A percentile compares a stretch with the other conserved stretches of the same genome.
phyloP scores from a whole-genome alignment of 2,329 filamentous ascomycete species.

The Pseudogymnoascus sp. region DNA sequence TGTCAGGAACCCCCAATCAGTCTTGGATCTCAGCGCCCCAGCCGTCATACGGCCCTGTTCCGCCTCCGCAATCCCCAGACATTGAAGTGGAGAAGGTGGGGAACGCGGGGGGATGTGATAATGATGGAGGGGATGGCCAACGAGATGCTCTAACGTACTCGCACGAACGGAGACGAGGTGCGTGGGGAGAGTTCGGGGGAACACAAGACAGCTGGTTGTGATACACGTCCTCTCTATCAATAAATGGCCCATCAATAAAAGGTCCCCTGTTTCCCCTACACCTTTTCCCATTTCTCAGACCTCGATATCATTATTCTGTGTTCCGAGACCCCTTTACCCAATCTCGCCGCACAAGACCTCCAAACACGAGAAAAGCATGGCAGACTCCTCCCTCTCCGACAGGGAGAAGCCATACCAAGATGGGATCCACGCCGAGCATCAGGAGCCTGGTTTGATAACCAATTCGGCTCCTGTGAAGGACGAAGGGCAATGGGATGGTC shows the following conservation, averaged over 20 bases:
- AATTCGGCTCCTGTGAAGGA: not conserved
- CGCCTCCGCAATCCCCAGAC: conserved; percentile 4
- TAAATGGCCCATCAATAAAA: not conserved
- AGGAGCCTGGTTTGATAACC: not conserved
- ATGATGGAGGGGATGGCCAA: not conserved
- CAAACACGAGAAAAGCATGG: not conserved
- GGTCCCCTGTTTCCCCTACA: not conserved
- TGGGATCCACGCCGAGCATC: not conserved
- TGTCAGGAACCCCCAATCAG: not conserved
- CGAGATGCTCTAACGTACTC: not conserved
- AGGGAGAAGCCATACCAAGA: not conserved
- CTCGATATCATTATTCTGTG: not conserved
- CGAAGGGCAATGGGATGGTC: not conserved
- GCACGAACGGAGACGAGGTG: not conserved
- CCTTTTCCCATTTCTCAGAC: not conserved
- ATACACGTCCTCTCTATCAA: not conserved
- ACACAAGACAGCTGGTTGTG: not conserved
- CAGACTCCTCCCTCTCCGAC: conserved; percentile 3
- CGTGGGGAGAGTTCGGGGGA: not conserved
- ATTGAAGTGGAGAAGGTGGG: not conserved
- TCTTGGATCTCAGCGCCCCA: not conserved
- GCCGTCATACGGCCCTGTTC: not conserved
- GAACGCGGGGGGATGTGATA: not conserved
- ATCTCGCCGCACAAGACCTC: not conserved
- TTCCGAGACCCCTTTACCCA: not conserved